Evolutionary conservation across 192 early-diverging fungal genomes (phyloP).

Genomic region (Podila minutissima): DNA sequence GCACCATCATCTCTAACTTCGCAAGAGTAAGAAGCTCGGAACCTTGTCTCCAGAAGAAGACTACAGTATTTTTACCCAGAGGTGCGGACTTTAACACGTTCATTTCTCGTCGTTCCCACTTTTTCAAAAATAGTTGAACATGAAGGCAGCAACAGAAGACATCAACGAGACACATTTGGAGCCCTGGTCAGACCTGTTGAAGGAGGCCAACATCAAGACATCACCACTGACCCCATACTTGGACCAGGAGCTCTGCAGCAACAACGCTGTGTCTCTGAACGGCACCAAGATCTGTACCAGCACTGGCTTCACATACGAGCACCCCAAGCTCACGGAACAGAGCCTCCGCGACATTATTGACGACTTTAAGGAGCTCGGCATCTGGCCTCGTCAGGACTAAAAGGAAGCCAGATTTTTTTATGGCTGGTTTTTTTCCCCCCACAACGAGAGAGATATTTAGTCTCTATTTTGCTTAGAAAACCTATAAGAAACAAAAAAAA

Average conservation of each 20-base stretch:
- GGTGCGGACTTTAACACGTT: slow-evolving; percentile 33
- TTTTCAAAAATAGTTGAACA: slow-evolving; percentile 68
- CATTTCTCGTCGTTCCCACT: neutral
- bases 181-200: slow-evolving; percentile 91
- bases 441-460: too few species aligned
- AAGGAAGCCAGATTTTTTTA: neutral
- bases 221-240: slow-evolving; percentile 94
- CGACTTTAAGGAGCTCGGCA: slow-evolving; percentile 81
- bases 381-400: slow-evolving; percentile 74
- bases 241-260: slow-evolving; percentile 90
- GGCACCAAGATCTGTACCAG: slow-evolving; percentile 80
- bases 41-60: neutral
- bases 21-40: slow-evolving; percentile 69
- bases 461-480: too few species aligned
- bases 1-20: slow-evolving; percentile 78
- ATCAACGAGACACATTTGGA: slow-evolving; percentile 94
- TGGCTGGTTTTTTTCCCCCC: too few species aligned
- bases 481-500: too few species aligned
- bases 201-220: slow-evolving; percentile 71
- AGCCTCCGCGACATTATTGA: slow-evolving; percentile 78
- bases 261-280: slow-evolving; percentile 86
- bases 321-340: slow-evolving; percentile 73
- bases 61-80: too few species aligned
- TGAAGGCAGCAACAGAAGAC: slow-evolving; percentile 88
- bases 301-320: slow-evolving; percentile 75